phyloP scores from a whole-genome alignment of 2,329 filamentous ascomycete species.

The Lachnellula occidentalis region DNA sequence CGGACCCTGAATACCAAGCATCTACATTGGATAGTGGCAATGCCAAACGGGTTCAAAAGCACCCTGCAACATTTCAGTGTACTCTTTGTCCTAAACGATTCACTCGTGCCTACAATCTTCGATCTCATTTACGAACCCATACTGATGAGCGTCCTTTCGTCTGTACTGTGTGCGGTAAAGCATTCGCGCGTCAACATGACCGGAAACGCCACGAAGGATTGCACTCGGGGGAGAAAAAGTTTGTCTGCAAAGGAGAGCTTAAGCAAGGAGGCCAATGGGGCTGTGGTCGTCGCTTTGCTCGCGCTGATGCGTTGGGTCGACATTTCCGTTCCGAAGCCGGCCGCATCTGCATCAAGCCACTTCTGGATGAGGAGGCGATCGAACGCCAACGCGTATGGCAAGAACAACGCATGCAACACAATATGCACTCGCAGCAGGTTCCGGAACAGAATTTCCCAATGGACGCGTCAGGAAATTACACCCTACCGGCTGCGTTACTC shows the following conservation, averaged over 20 bases:
- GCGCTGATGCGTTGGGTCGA: slow-evolving; percentile 87
- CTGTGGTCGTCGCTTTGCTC: slow-evolving; percentile 86
- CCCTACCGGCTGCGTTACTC: slow-evolving; percentile 79
- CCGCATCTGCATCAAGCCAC: slow-evolving; percentile 92
- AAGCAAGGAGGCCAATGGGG: slow-evolving; percentile 84
- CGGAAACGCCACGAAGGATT: slow-evolving; percentile 94
- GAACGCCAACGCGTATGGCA: slow-evolving; percentile 72
- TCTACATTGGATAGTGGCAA: slow-evolving; percentile 51
- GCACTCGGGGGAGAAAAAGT: slow-evolving; percentile 97
- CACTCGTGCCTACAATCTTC: slow-evolving; percentile 91
- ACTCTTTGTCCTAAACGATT: slow-evolving; percentile 90
- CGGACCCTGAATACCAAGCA: slow-evolving; percentile 78
- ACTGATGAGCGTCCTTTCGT: slow-evolving; percentile 97
- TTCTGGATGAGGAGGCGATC: slow-evolving; percentile 87
- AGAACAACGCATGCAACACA: slow-evolving; percentile 66
- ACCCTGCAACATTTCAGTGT: slow-evolving; percentile 96
- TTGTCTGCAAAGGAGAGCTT: slow-evolving; percentile 89
- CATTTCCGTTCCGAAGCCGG: slow-evolving; percentile 96
- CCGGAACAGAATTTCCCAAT: slow-evolving; percentile 54
- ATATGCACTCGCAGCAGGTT: slow-evolving; percentile 51
- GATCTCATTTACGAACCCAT: slow-evolving; percentile 91
- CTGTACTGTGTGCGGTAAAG: slow-evolving; percentile 93
- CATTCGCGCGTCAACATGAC: slow-evolving; percentile 95
- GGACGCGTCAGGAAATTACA: slow-evolving; percentile 53
- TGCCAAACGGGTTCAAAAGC: slow-evolving; percentile 86